phyloP scores from a whole-genome alignment of 169 alveolate species.

The Plasmodium sp. region DNA sequence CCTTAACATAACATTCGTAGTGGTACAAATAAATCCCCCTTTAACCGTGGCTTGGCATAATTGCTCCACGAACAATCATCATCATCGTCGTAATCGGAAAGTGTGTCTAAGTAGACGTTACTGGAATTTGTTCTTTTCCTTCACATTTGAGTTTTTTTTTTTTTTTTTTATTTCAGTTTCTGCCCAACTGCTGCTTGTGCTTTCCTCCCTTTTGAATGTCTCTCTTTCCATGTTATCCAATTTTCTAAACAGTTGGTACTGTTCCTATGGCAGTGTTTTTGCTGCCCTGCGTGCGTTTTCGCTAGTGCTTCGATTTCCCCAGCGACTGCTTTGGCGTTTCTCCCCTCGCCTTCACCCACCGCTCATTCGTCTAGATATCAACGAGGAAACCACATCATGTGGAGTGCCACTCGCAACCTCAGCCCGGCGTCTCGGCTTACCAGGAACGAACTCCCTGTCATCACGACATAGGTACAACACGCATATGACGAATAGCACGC shows the following conservation, averaged over 20 bases:
- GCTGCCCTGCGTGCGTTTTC: neutral
- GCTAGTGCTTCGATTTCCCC: neutral
- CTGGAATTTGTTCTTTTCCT: conserved; percentile 77
- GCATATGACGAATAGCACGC: neutral
- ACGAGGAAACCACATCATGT: neutral
- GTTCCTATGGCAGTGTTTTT: too few species aligned
- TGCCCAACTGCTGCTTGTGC: conserved; percentile 46
- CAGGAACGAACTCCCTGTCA: neutral
- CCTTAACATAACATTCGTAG: conserved; percentile 79
- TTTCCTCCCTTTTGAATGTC: too few species aligned
- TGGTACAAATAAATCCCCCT: conserved; percentile 86
- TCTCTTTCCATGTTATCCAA: neutral
- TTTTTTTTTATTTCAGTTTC: conserved; percentile 83
- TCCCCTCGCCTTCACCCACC: neutral
- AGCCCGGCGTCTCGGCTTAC: neutral
- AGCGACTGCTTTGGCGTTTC: neutral
- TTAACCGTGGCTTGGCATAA: conserved; percentile 81
- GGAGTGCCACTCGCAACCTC: neutral
- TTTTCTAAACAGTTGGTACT: neutral
- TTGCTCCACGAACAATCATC: conserved; percentile 32
- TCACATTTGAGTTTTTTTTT: conserved; percentile 81
- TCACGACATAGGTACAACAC: neutral
- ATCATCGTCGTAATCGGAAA: conserved; percentile 27
- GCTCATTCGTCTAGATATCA: neutral
- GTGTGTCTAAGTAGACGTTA: conserved; percentile 77